These are phyloP conservation scores for Hymenoscyphus scutula DNA, from an alignment of 2,329 filamentous ascomycete genomes.

Conservation along the genomic window DNA sequence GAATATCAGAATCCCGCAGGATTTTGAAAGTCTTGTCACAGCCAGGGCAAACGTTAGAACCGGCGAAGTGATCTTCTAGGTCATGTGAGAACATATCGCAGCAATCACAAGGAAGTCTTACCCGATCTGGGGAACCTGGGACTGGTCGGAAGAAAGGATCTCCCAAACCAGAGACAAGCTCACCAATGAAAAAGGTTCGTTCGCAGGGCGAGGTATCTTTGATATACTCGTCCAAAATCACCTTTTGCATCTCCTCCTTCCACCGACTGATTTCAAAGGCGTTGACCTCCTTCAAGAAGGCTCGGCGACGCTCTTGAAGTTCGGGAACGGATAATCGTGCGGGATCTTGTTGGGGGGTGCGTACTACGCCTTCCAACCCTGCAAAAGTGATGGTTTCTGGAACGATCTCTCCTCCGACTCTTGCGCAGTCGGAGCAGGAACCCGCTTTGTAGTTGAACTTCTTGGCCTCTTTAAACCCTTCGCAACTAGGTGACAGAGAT, in stretches of 20 bases:
- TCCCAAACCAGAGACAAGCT: background rate
- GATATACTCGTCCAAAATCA: background rate
- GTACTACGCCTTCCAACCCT: background rate
- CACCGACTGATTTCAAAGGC: background rate
- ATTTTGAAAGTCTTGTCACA: background rate
- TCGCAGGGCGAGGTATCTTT: background rate
- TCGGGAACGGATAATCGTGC: background rate
- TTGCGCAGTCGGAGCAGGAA: background rate
- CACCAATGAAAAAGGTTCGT: background rate
- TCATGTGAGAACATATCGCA: background rate
- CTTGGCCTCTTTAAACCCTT: background rate
- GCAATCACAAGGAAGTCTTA: background rate
- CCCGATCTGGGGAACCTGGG: background rate
- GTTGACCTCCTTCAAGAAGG: background rate
- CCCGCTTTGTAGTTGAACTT: background rate
- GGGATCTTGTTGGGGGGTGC: background rate
- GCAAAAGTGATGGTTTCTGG: background rate
- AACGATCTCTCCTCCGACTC: background rate
- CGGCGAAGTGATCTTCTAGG: background rate
- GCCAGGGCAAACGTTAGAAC: background rate
- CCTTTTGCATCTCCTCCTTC: background rate
- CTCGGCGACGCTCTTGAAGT: background rate
- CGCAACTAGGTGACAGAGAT: background rate
- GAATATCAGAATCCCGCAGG: background rate
- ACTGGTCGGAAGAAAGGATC: background rate